Evolutionary conservation across 73 alveolate genomes (phyloP).

Genomic region (Effrenium voratum): DNA sequence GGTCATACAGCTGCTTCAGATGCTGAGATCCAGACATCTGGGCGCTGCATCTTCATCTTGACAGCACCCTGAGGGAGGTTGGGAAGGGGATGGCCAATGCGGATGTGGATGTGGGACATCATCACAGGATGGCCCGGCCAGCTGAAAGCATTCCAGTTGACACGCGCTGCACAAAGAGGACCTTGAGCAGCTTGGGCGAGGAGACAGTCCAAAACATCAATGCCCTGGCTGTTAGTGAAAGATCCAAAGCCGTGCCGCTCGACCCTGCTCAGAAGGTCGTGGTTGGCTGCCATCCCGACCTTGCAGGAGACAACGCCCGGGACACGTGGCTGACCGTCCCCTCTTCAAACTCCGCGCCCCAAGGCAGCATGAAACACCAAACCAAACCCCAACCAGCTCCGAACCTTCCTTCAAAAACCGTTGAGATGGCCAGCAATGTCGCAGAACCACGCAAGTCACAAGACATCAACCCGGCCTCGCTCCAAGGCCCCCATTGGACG

Average conservation of each 20-base stretch:
- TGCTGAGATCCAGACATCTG: not conserved
- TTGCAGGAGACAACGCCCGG: not conserved
- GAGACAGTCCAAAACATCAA: not conserved
- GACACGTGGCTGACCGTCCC: too few species aligned
- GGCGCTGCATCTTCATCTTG: not conserved
- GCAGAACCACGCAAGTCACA: not conserved
- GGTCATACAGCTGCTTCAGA: too few species aligned
- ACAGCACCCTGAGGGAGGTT: not conserved
- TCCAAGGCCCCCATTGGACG: slow-evolving; percentile 51
- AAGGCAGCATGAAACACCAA: too few species aligned
- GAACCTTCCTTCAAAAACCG: not conserved
- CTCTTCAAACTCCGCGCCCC: too few species aligned
- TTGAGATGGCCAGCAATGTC: not conserved
- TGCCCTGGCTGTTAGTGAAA: not conserved
- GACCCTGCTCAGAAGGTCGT: not conserved
- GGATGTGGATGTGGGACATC: not conserved
- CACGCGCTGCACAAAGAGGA: not conserved
- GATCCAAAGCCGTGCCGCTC: not conserved
- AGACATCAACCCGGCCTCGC: not conserved
- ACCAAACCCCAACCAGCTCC: too few species aligned
- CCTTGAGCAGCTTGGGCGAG: not conserved
- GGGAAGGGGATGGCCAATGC: not conserved
- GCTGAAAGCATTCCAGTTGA: not conserved
- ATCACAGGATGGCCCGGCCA: not conserved
- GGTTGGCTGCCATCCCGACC: slow-evolving; percentile 29